Evolutionary conservation across 2,329 filamentous ascomycete species (phyloP), one percentile per base, ranked within the genome.

Genomic region (Fusarium austroafricanum): DNA sequence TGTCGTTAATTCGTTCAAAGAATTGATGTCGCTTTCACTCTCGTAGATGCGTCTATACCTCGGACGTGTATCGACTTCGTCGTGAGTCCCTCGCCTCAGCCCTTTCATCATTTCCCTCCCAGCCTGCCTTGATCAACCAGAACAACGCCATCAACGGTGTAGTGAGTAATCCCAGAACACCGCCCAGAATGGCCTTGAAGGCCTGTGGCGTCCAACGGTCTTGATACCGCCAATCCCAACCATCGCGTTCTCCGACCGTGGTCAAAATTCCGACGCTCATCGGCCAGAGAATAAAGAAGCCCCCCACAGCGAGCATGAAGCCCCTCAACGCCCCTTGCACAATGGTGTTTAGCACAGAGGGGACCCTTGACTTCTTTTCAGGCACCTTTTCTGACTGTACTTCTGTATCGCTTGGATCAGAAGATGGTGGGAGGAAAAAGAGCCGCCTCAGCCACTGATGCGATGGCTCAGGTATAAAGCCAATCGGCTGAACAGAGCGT

Each of bases 151-250:
- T 83, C 10, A 77, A 66, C 2, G 84, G 84, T 44, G 83, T 84
- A 39, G 80, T 81, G 40, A 85, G 51, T 44, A 85, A 64, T 9
- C 80, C 82, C 28, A 86, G 75, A 39, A 82, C 62, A 9, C 79
- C 84, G 14, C 83, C 84, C 35, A 83, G 78, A 15, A 85, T 71
- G 12, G 80, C 74, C 76, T 87, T 87, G 76, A 85, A 87, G 29
- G 83, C 68, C 65, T 84, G 76, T 10, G 84, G 84, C 54, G 77
- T 75, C 83, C 83, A 87, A 35, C 72, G 72, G 17, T 74, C 70
- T 20, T 73, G 44, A 51, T 79, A 87, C 11, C 76, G 77, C 75
- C 79, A 86, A 67, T 86, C 85, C 38, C 78, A 75, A 10, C 75
- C 78, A 15, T 71, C 56, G 38, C 62, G 74, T 18, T 64, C 70